Percentiles rank a stretch among this genome's conserved stretches.
phyloP scores from a whole-genome alignment of 768 basidiomycete genomes.

The Russula lepida region DNA sequence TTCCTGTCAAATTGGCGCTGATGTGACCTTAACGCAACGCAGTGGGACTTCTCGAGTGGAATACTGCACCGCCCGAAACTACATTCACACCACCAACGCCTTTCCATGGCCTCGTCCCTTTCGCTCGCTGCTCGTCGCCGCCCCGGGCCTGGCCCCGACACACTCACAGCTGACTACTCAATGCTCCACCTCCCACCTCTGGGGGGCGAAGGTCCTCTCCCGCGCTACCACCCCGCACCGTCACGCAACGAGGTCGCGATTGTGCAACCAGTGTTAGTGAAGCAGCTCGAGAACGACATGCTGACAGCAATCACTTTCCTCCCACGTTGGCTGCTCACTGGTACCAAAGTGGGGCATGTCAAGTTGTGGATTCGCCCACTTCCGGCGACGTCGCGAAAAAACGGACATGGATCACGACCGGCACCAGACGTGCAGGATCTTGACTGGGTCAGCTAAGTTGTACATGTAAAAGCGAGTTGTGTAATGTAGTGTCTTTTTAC shows the following conservation, averaged over 20 bases:
- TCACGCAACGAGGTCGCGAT: constrained; percentile 84
- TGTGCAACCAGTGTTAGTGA: constrained; percentile 86
- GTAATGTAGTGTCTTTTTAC: background rate
- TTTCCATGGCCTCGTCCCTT: constrained; percentile 70
- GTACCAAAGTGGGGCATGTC: constrained; percentile 67
- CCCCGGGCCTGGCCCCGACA: constrained; percentile 21
- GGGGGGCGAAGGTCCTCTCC: constrained; percentile 35
- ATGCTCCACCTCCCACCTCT: constrained; percentile 46
- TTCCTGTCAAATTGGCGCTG: background rate
- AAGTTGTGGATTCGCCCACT: constrained; percentile 82
- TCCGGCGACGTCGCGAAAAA: constrained; percentile 24
- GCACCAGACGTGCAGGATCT: constrained; percentile 9
- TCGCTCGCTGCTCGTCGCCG: constrained; percentile 62
- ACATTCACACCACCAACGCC: constrained; percentile 58
- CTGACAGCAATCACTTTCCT: constrained; percentile 68
- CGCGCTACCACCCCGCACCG: constrained; percentile 79
- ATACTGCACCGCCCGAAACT: constrained; percentile 83
- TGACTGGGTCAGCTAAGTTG: constrained; percentile 11
- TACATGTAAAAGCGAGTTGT: background rate
- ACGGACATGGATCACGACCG: constrained; percentile 10
- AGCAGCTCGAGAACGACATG: constrained; percentile 73
- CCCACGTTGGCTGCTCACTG: constrained; percentile 69
- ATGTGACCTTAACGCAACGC: background rate
- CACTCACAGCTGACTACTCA: constrained; percentile 38
- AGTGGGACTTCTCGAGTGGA: constrained; percentile 96